Evolutionary conservation across 2,329 filamentous ascomycete genomes (phyloP).

Genomic region (Helotiales sp.): DNA sequence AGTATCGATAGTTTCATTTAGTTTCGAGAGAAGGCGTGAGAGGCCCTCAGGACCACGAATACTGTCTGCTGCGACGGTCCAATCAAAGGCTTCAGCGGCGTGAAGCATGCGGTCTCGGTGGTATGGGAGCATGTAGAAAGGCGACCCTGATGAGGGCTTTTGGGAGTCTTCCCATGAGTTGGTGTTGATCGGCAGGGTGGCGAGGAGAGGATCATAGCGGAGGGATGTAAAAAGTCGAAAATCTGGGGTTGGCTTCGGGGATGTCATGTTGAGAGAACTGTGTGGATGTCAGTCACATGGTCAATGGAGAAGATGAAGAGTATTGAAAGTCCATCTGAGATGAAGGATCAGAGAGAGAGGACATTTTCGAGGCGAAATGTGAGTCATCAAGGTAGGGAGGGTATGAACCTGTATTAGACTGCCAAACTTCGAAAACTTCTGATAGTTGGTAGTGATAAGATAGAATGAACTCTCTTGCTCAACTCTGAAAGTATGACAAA

Average conservation of each 20-base stretch:
- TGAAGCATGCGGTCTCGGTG: constrained; percentile 78
- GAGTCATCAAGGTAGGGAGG: too few relatives aligned
- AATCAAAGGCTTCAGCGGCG: constrained; percentile 57
- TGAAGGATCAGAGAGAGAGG: too few relatives aligned
- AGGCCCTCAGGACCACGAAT: constrained; percentile 51
- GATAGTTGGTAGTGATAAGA: too few relatives aligned
- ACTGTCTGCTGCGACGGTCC: constrained; percentile 45
- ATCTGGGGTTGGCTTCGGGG: constrained; percentile 30
- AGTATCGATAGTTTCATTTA: constrained; percentile 34
- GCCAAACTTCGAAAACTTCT: too few relatives aligned
- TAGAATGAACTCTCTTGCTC: too few relatives aligned
- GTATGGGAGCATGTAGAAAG: constrained; percentile 77
- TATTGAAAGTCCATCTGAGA: too few relatives aligned
- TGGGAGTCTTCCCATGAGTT: constrained; percentile 44
- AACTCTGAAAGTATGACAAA: too few relatives aligned
- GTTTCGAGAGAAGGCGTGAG: constrained; percentile 40
- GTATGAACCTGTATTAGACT: too few relatives aligned
- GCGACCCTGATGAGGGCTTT: constrained; percentile 49
- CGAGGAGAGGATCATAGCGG: constrained; percentile 66
- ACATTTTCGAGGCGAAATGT: too few relatives aligned
- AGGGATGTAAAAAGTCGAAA: constrained; percentile 71
- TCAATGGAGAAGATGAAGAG: background rate
- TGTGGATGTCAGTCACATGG: background rate
- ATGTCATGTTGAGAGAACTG: background rate
- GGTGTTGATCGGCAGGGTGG: constrained; percentile 30